Evolutionary conservation across 1,284 basidiomycete genomes (phyloP).

Genomic region (Apiotrichum sp.): DNA sequence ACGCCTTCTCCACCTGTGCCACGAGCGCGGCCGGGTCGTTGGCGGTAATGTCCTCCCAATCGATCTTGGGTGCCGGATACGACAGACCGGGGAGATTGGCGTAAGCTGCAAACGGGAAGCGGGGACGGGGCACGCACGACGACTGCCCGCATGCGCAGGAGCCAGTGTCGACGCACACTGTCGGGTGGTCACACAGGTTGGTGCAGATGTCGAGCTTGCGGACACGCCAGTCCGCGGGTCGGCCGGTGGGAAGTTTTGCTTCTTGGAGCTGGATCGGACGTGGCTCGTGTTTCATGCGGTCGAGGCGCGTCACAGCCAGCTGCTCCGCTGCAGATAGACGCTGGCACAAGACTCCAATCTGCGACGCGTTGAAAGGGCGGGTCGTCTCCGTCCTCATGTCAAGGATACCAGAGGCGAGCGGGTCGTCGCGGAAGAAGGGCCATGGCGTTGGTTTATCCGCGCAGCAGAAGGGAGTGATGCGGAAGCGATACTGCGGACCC

Average conservation of each 20-base stretch:
- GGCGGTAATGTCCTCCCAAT: conserved; percentile 1
- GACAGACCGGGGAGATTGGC: conserved; percentile 26
- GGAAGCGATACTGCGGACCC: conserved; percentile 5
- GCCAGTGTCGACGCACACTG: conserved; percentile 33
- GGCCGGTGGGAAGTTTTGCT: conserved; percentile 16
- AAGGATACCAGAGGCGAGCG: conserved; percentile 23
- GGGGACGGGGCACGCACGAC: conserved; percentile 17
- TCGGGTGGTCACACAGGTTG: conserved; percentile 35
- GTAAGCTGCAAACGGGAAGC: conserved; percentile 27
- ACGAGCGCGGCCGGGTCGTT: conserved; percentile 17
- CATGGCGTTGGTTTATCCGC: conserved; percentile 20
- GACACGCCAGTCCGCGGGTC: conserved; percentile 22
- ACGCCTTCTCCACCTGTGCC: conserved; percentile 18
- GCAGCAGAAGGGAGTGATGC: conserved; percentile 33
- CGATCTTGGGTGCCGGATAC: conserved; percentile 14
- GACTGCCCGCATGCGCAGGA: conserved; percentile 29
- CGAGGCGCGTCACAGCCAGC: conserved; percentile 14
- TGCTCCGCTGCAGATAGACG: conserved; percentile 13
- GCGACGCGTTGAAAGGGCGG: conserved; percentile 22
- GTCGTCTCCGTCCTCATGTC: conserved; percentile 15
- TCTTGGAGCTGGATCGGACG: conserved; percentile 10
- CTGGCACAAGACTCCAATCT: conserved; percentile 18
- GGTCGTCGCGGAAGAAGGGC: conserved; percentile 33
- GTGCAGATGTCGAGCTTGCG: conserved; percentile 22
- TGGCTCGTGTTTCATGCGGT: conserved; percentile 7